Percentiles rank a stretch among this genome's conserved stretches.
Evolutionary conservation across 441 rosid species (phyloP).

Genomic region (Melastoma candidum): DNA sequence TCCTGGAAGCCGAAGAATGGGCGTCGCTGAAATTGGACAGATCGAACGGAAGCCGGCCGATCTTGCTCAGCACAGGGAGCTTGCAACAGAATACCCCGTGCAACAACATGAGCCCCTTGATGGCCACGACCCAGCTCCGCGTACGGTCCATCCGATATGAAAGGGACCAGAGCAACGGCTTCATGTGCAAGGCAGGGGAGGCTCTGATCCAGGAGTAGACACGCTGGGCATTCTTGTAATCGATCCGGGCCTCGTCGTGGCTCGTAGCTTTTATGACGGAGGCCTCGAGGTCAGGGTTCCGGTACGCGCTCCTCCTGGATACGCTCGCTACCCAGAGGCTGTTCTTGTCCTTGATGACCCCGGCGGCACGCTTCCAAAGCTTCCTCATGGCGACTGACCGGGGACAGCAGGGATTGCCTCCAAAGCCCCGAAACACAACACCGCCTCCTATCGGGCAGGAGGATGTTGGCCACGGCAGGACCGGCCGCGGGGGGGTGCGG

Average conservation of each 20-base stretch:
- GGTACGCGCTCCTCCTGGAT: constrained; percentile 19
- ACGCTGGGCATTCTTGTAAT: constrained; percentile 49
- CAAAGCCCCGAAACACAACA: too few species aligned
- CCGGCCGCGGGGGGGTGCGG: too few species aligned
- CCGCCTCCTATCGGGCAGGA: too few species aligned
- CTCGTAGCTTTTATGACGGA: constrained; percentile 67
- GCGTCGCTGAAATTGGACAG: constrained; percentile 49
- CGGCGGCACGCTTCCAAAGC: constrained; percentile 64
- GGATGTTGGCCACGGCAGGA: too few species aligned
- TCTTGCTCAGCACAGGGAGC: constrained; percentile 27
- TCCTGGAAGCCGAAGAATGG: constrained; percentile 21
- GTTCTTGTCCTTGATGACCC: constrained; percentile 58
- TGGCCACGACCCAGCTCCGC: constrained; percentile 57
- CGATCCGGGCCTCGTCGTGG: constrained; percentile 48
- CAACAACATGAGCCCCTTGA: constrained; percentile 64
- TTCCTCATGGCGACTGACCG: constrained; percentile 12
- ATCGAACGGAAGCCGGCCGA: constrained; percentile 61
- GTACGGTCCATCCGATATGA: constrained; percentile 45
- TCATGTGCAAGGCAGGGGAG: constrained; percentile 44
- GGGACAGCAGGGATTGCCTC: too few species aligned
- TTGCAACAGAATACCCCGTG: constrained; percentile 63
- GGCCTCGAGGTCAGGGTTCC: constrained; percentile 47
- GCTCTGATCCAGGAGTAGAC: constrained; percentile 53
- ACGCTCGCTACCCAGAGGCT: constrained; percentile 38
- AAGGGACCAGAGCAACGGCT: constrained; percentile 34